A percentile compares a stretch with the other conserved stretches of the same genome.
Conservation (phyloP, 495 filamentous ascomycete species). For the Penicillium herquei region DNA sequence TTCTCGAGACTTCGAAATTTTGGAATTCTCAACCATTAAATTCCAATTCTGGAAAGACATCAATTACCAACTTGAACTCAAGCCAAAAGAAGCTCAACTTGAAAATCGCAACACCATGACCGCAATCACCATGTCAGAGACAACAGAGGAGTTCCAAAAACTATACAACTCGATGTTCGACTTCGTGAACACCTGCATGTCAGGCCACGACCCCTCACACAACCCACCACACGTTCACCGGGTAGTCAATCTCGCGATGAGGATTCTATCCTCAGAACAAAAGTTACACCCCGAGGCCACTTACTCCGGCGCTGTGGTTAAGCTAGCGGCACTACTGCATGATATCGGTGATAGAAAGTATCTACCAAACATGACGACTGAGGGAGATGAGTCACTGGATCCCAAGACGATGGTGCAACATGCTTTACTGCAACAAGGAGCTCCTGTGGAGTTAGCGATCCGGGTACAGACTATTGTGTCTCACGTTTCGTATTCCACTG, state of each 20-base stretch:
- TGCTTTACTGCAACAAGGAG: slow-evolving; percentile 58
- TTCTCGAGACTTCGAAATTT: neutral
- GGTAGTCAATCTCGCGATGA: slow-evolving; percentile 69
- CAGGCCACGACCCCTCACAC: slow-evolving; percentile 78
- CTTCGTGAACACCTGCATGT: slow-evolving; percentile 73
- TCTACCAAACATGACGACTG: slow-evolving; percentile 24
- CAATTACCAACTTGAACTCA: neutral
- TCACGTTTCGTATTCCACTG: slow-evolving; percentile 75
- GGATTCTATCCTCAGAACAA: slow-evolving; percentile 50
- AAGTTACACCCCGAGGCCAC: slow-evolving; percentile 22
- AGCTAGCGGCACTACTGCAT: slow-evolving; percentile 76
- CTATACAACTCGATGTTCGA: slow-evolving; percentile 50
- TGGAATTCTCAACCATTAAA: neutral
- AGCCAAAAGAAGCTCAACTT: neutral
- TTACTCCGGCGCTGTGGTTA: slow-evolving; percentile 57
- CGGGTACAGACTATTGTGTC: slow-evolving; percentile 67
- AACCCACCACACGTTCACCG: slow-evolving; percentile 80
- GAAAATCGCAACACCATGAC: neutral
- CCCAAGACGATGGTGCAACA: slow-evolving; percentile 53
- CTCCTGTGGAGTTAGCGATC: slow-evolving; percentile 51
- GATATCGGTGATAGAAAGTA: slow-evolving; percentile 91
- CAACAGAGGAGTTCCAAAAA: slow-evolving; percentile 22
- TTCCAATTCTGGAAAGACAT: neutral
- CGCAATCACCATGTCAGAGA: slow-evolving; percentile 6
- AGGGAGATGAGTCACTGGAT: slow-evolving; percentile 22